phyloP scores from a whole-genome alignment of 202 grass and related monocot species.

The Setaria viridis region DNA sequence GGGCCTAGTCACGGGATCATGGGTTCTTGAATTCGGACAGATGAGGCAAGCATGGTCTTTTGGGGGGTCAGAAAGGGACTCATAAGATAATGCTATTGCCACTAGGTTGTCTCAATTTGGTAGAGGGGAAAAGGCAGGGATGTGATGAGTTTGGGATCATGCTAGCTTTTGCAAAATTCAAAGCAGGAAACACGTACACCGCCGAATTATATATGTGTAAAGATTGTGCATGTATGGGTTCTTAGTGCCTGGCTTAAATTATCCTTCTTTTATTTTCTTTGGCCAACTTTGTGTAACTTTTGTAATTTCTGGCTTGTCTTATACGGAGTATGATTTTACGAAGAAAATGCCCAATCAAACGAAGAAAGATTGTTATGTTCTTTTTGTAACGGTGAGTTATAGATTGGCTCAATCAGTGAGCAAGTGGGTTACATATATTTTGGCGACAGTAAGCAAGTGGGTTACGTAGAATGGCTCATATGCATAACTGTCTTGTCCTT shows the following conservation, averaged over 20 bases:
- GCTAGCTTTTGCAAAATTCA: slow-evolving; percentile 21
- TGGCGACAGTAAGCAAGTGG: too few relatives aligned
- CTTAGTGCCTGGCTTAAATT: neutral
- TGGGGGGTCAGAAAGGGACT: slow-evolving; percentile 12
- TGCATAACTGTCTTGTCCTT: too few relatives aligned
- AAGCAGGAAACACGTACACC: neutral
- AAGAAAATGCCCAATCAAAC: neutral
- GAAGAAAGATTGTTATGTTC: neutral
- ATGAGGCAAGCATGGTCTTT: slow-evolving; percentile 44
- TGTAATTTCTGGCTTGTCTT: neutral
- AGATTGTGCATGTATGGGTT: neutral
- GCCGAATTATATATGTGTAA: neutral
- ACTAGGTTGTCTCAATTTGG: neutral
- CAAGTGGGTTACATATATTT: too few relatives aligned
- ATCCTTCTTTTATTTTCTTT: neutral
- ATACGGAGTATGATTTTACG: neutral
- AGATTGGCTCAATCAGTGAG: too few relatives aligned
- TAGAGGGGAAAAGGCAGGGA: neutral
- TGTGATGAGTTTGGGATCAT: slow-evolving; percentile 16
- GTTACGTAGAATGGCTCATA: too few relatives aligned
- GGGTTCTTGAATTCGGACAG: slow-evolving; percentile 35
- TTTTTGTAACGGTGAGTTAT: neutral
- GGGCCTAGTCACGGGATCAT: slow-evolving; percentile 34
- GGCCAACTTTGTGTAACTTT: neutral
- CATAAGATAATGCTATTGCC: slow-evolving; percentile 28